Percentiles rank a stretch among this genome's conserved stretches.
Conservation (phyloP, 768 basidiomycete genomes). For the Hebeloma cylindrosporum region DNA sequence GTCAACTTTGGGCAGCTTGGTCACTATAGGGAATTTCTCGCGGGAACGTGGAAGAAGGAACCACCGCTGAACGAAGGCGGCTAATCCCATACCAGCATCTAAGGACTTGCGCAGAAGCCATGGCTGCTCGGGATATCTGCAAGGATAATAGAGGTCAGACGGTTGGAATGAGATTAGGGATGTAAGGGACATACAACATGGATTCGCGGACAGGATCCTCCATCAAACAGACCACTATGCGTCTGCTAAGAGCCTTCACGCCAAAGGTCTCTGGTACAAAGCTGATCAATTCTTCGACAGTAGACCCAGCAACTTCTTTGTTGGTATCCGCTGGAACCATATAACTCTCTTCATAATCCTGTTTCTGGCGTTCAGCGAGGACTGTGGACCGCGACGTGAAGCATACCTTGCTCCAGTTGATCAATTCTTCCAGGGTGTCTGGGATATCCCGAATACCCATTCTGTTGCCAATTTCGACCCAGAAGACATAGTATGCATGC, state of each 20-base stretch:
- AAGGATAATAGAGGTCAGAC: not conserved
- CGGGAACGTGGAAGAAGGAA: slow-evolving; percentile 38
- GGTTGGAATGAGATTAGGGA: not conserved
- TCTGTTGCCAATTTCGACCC: slow-evolving; percentile 44
- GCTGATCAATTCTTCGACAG: slow-evolving; percentile 41
- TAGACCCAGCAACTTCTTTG: slow-evolving; percentile 37
- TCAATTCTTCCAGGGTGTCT: slow-evolving; percentile 35
- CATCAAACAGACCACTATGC: slow-evolving; percentile 36
- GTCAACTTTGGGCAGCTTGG: slow-evolving; percentile 23
- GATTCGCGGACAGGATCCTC: slow-evolving; percentile 46
- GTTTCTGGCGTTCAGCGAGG: not conserved
- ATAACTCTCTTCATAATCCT: slow-evolving; percentile 42
- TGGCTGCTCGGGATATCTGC: slow-evolving; percentile 40
- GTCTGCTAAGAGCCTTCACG: slow-evolving; percentile 34
- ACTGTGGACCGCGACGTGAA: too few relatives aligned
- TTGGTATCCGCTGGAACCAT: slow-evolving; percentile 46
- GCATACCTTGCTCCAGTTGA: slow-evolving; percentile 40
- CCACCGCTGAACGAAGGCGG: slow-evolving; percentile 36
- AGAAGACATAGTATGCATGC: slow-evolving; percentile 43
- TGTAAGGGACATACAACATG: slow-evolving; percentile 41
- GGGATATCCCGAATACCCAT: slow-evolving; percentile 53
- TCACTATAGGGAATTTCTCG: slow-evolving; percentile 21
- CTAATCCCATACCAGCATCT: slow-evolving; percentile 22
- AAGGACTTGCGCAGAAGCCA: slow-evolving; percentile 30
- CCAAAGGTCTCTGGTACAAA: slow-evolving; percentile 38